Evolutionary conservation across 192 early-diverging fungal species (phyloP), one percentile per base, ranked within the genome.

Genomic region (Podila verticillata): DNA sequence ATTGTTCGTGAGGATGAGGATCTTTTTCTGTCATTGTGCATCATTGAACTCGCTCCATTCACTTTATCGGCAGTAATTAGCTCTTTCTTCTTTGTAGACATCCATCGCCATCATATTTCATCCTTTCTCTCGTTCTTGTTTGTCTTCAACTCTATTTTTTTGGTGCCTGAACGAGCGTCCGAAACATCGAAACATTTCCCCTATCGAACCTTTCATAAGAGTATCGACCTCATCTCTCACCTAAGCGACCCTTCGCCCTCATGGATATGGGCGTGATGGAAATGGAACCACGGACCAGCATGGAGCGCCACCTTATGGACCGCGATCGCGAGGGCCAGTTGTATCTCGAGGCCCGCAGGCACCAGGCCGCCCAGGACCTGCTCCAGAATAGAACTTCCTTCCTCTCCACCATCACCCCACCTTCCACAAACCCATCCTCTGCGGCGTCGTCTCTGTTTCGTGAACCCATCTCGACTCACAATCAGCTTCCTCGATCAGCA

Each of bases 361-460:
- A 68, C n/a, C 77, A 72, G 31, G 77, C 70, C 5, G 65, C 44
- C 49, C 31, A 64, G 32, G 70, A 72, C 54, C 28, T 80, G 24
- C 65, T 79, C 17, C 57, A 44, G 32, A 64, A 79, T 80, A 67
- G 77, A 80, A 54, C 58, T 8, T 80, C 77, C 34, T 68, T 80
- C 77, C 77, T 80, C 77, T 80, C 77, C 39, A 80, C 77, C 70
- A 80, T 80, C 58, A 80, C 77, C 20, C 77, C 77, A 34, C 77
- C 77, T 13, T 80, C 77, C 17, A 51, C 77, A 4, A 72, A 64
- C 24, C 69, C 77, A 9, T 72, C 77, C 51, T 80, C 77, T 0
- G 65, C 66, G 3, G 77, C 77, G 5, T 80, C 77, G 9, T 80
- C 77, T 57, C 70, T 80, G 51, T 80, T 65, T 35, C 64, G 51